phyloP scores from a whole-genome alignment of 257 asterid genomes.

The Paraleonurus japonicus region DNA sequence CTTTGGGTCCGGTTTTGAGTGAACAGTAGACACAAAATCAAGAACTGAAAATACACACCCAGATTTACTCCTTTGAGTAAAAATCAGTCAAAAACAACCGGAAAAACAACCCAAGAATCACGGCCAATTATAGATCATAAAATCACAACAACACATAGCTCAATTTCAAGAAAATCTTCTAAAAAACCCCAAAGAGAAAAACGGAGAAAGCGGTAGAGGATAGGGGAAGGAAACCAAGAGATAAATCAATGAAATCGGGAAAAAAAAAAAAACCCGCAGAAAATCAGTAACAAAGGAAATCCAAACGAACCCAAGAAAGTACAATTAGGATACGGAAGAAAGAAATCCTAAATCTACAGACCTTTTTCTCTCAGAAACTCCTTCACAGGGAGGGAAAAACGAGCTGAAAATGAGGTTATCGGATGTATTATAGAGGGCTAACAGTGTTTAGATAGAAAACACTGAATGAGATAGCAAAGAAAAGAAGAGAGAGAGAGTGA shows the following conservation, averaged over 20 bases:
- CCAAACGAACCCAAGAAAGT: slow-evolving; percentile 10
- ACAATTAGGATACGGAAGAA: neutral
- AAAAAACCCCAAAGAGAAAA: neutral
- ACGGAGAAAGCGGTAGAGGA: neutral
- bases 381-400: neutral
- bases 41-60: slow-evolving; percentile 27
- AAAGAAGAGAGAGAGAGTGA: neutral
- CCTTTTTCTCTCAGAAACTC: slow-evolving; percentile 23
- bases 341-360: slow-evolving; percentile 17
- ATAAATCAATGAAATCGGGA: neutral
- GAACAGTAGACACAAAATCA: slow-evolving; percentile 43
- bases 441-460: slow-evolving; percentile 25
- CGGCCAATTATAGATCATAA: slow-evolving; percentile 32
- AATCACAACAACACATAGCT: slow-evolving; percentile 37
- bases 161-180: slow-evolving; percentile 8
- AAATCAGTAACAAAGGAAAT: neutral
- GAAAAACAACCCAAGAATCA: slow-evolving; percentile 14
- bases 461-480: slow-evolving; percentile 20
- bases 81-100: no score
- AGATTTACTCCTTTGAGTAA: slow-evolving; percentile 42
- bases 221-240: neutral
- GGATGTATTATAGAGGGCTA: slow-evolving; percentile 22
- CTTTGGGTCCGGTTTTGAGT: slow-evolving; percentile 32
- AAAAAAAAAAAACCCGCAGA: neutral
- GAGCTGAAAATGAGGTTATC: slow-evolving; percentile 19